Base-by-base conservation (phyloP, 176 grass and related monocot genomes). In the Neostapfia colusana region DNA sequence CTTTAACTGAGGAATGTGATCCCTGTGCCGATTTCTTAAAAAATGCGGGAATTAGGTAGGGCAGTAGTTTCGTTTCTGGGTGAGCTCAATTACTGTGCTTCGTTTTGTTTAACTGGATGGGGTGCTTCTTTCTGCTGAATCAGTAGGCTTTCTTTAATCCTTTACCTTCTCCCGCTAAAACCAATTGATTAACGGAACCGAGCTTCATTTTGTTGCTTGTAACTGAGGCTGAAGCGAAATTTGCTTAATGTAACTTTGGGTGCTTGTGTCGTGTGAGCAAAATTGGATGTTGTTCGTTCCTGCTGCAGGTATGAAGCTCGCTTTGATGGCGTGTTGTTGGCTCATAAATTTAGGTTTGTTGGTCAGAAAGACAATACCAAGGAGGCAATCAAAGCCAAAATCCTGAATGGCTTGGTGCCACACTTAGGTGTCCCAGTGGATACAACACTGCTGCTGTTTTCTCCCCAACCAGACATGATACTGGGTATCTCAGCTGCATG, bases 301-400 rank as follows among this genome's bases (percentile, higher is more conserved):
- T 66, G 31, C 9, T 11, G 18, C 81, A 98, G 95, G 67, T 92
- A 94, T n/a, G 85, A 90, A 51, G 91, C 90, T 42, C 77, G 66
- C 50, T 90, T 98, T 82, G 91, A 98, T 40, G 91, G 95, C 0
- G 87, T 92, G 23, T 42, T 98, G 23, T 63, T 94, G 75, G 80
- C 82, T 40, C 89, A 94, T 64, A 77, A 92, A 46, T 6, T 81
- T 31, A 3, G 3, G 15, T 4, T 85, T 44, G n/a, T 79, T 70
- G 38, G 48, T 55, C 14, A 76, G 7, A 75, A 46, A n/a, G 83
- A 81, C 5, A 89, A 88, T 67, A 76, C 5, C 17, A 18, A 51
- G 17, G 16, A 15, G 17, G 6, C 3, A 1, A 6, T 84, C 1
- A 76, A 39, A 20, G 95, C 85, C 4, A 94, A 86, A 70, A 80